These are phyloP conservation scores for Candida sojae DNA, from an alignment of 1,139 yeast genomes.

Conservation along the genomic window DNA sequence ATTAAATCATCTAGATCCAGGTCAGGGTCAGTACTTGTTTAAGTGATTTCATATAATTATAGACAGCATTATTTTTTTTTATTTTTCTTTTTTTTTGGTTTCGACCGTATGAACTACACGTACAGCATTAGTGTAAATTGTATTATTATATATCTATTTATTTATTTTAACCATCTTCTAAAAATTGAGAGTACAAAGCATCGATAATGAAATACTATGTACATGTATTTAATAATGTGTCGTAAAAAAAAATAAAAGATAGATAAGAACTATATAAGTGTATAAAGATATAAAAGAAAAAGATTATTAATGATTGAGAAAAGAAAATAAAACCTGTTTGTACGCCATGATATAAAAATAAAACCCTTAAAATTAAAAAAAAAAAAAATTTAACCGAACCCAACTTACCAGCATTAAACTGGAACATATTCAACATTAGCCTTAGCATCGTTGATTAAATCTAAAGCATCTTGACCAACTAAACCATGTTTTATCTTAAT, in stretches of 20 bases:
- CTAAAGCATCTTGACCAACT: constrained; percentile 49
- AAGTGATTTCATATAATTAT: background rate
- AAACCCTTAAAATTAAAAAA: background rate
- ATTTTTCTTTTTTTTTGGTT: no score
- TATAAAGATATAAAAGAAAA: background rate
- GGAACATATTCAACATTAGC: constrained; percentile 68
- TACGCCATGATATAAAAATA: background rate
- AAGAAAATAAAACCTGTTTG: constrained; percentile 1
- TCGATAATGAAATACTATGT: constrained; percentile 4
- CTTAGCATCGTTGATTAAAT: constrained; percentile 72
- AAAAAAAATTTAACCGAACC: constrained; percentile 1
- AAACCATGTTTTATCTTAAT: constrained; percentile 52
- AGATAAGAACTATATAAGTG: constrained; percentile 1
- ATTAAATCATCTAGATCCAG: constrained; percentile 1
- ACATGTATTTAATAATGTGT: constrained; percentile 3
- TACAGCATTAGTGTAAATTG: no score
- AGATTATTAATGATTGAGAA: background rate
- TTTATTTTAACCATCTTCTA: background rate
- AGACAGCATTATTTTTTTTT: background rate
- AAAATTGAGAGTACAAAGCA: constrained; percentile 2
- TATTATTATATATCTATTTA: background rate
- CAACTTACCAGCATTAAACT: constrained; percentile 14
- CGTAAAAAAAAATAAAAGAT: constrained; percentile 1
- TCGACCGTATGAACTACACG: no score
- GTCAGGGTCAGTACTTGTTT: background rate